phyloP scores from a whole-genome alignment of 768 basidiomycete genomes.

The Cantharellus anzutake region DNA sequence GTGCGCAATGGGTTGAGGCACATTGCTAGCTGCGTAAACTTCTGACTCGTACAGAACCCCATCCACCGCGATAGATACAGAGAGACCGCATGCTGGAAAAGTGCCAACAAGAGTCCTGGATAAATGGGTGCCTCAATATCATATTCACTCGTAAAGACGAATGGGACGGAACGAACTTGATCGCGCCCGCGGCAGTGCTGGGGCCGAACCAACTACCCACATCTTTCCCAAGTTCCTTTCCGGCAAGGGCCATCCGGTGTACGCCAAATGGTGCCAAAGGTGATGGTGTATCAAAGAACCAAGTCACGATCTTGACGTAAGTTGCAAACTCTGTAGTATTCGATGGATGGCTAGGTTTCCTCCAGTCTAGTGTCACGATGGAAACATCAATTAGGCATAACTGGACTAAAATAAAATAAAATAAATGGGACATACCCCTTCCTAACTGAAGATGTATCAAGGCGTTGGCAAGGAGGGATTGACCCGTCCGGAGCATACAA shows the following conservation, averaged over 20 bases:
- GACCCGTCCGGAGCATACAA: slow-evolving; percentile 80
- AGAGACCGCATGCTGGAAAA: slow-evolving; percentile 64
- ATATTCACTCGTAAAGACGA: background rate
- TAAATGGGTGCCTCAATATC: background rate
- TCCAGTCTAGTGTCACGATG: slow-evolving; percentile 68
- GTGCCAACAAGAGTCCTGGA: slow-evolving; percentile 51
- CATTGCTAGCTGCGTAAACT: slow-evolving; percentile 55
- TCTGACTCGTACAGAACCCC: slow-evolving; percentile 69
- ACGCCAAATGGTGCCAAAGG: slow-evolving; percentile 81
- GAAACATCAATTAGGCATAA: background rate
- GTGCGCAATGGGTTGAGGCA: background rate
- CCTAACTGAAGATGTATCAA: slow-evolving; percentile 60
- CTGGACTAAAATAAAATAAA: slow-evolving; percentile 2
- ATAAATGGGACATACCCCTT: slow-evolving; percentile 35
- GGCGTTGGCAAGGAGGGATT: slow-evolving; percentile 65
- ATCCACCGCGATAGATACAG: slow-evolving; percentile 70
- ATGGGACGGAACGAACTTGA: slow-evolving; percentile 37
- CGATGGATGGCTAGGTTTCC: slow-evolving; percentile 44
- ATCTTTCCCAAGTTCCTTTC: slow-evolving; percentile 86
- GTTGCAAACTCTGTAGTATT: slow-evolving; percentile 51
- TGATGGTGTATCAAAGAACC: slow-evolving; percentile 86
- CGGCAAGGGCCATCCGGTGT: slow-evolving; percentile 88
- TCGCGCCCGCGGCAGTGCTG: slow-evolving; percentile 90
- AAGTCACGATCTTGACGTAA: slow-evolving; percentile 80
- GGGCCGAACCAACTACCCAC: slow-evolving; percentile 98